These are phyloP conservation scores for Adansonia grandidieri DNA, from an alignment of 441 rosid species.

Conservation along the genomic window DNA sequence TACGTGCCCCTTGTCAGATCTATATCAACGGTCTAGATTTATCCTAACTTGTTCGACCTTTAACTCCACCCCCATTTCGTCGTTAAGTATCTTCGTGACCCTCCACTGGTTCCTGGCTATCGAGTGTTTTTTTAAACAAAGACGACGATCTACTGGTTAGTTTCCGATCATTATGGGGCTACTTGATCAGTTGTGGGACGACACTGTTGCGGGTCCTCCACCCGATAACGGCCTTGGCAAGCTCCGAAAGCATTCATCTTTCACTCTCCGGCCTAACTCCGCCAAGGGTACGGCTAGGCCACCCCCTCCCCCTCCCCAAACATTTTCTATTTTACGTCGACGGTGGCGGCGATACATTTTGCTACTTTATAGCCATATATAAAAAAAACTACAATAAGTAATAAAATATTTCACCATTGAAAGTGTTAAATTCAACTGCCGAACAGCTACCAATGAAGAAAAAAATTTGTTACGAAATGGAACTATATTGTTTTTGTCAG, in stretches of 20 bases:
- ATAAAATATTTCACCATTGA: neutral
- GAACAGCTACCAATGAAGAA: neutral
- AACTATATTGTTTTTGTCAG: neutral
- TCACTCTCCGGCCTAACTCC: constrained; percentile 67
- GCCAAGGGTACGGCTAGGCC: constrained; percentile 73
- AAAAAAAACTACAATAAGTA: neutral
- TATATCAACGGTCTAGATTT: constrained; percentile 52
- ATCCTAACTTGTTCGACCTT: constrained; percentile 35
- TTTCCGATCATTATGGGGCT: constrained; percentile 55
- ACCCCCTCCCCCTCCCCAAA: neutral
- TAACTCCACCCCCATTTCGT: constrained; percentile 20
- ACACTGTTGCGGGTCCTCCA: constrained; percentile 90
- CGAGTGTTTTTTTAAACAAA: neutral
- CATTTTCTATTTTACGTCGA: constrained; percentile 25
- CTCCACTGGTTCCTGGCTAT: neutral
- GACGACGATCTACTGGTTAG: neutral
- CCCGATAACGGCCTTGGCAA: constrained; percentile 91
- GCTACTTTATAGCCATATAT: neutral
- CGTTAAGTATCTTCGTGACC: constrained; percentile 38
- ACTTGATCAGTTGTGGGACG: constrained; percentile 95
- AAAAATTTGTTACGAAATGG: neutral
- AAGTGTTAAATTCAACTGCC: neutral
- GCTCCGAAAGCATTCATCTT: constrained; percentile 78
- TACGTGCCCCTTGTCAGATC: constrained; percentile 34
- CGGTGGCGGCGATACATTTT: constrained; percentile 23